Conservation (phyloP, 176 grass and related monocot genomes). For the Lolium rigidum region DNA sequence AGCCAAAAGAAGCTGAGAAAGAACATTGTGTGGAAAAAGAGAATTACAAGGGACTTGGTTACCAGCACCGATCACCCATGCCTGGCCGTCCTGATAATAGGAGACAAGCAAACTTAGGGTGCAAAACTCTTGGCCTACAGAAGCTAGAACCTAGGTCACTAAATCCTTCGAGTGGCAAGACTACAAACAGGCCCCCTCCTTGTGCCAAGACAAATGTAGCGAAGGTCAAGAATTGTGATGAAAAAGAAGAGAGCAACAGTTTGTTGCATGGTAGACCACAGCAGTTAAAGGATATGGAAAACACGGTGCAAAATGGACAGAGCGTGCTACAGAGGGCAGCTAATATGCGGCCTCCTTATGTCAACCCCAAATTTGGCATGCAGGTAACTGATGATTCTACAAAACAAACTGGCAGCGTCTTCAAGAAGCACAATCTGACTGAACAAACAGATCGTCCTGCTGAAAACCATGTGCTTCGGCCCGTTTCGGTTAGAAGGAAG, state of each 20-base stretch:
- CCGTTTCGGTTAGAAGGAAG: constrained; percentile 72
- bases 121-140: constrained; percentile 42
- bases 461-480: constrained; percentile 48
- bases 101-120: constrained; percentile 28
- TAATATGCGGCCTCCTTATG: constrained; percentile 60
- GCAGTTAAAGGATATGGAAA: constrained; percentile 21
- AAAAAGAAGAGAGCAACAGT: constrained; percentile 44
- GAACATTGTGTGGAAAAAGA: constrained; percentile 50
- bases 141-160: constrained; percentile 46
- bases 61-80: constrained; percentile 25
- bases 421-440: not conserved
- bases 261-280: constrained; percentile 25
- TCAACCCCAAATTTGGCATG: constrained; percentile 49
- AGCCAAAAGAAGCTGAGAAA: constrained; percentile 32
- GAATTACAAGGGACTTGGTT: constrained; percentile 34
- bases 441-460: constrained; percentile 33
- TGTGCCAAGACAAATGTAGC: constrained; percentile 53
- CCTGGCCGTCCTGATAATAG: constrained; percentile 39
- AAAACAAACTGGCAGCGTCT: constrained; percentile 22
- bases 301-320: constrained; percentile 32
- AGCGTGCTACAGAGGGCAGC: constrained; percentile 20
- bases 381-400: constrained; percentile 40
- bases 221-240: constrained; percentile 33
- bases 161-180: constrained; percentile 54
- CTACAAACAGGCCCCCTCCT: constrained; percentile 53